Evolutionary conservation across 352 stramenopile species (phyloP).

Genomic region (Pythium chondricola): DNA sequence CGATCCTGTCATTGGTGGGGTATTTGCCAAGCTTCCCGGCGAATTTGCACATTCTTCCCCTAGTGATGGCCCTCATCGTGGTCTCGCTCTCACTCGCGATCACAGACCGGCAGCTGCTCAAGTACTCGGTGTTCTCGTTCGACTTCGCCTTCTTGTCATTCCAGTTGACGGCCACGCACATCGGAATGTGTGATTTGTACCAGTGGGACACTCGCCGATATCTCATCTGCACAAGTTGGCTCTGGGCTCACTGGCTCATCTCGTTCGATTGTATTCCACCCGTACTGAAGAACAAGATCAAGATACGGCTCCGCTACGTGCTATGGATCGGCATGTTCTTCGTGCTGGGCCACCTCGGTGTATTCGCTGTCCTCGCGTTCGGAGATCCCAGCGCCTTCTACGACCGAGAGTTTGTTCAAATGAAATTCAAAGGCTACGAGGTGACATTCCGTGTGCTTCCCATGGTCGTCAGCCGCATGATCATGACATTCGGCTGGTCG

Average conservation of each 20-base stretch:
- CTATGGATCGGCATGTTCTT: constrained; percentile 6
- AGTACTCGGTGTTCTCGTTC: constrained; percentile 28
- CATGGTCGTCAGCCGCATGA: constrained; percentile 11
- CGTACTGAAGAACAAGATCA: constrained; percentile 7
- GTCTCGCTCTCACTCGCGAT: constrained; percentile 1
- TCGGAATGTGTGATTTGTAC: constrained; percentile 27
- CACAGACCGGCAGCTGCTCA: constrained; percentile 23
- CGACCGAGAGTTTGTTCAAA: constrained; percentile 7
- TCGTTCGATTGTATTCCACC: constrained; percentile 22
- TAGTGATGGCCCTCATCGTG: constrained; percentile 11
- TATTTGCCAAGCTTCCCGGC: not conserved
- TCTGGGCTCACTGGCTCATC: constrained; percentile 28
- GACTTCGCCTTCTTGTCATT: constrained; percentile 33
- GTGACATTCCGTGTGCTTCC: constrained; percentile 6
- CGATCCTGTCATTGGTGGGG: constrained; percentile 3
- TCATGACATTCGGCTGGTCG: constrained; percentile 18
- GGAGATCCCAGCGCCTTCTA: not conserved
- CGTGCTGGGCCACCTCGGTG: constrained; percentile 4
- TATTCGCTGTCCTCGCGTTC: not conserved
- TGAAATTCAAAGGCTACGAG: not conserved
- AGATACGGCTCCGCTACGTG: constrained; percentile 8
- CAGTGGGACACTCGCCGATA: constrained; percentile 19
- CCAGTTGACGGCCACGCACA: constrained; percentile 23
- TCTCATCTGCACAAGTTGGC: constrained; percentile 14
- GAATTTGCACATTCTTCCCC: not conserved